phyloP scores from a whole-genome alignment of 1,284 basidiomycete species.

The Trametes polyzona region DNA sequence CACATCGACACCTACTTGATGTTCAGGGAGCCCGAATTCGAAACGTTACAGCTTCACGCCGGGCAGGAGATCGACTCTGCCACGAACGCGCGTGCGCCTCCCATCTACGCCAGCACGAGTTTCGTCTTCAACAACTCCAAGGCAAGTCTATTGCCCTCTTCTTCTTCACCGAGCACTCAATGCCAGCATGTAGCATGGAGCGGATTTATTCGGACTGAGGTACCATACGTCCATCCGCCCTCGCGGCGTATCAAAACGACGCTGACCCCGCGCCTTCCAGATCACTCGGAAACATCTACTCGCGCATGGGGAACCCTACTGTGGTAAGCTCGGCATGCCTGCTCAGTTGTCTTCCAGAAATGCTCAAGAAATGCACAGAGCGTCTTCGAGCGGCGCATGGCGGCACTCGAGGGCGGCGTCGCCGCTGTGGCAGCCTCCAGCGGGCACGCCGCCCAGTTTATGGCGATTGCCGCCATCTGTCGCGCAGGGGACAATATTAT shows the following conservation, averaged over 20 bases:
- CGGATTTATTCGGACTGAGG: constrained; percentile 80
- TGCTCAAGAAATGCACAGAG: constrained; percentile 45
- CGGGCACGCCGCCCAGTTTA: constrained; percentile 83
- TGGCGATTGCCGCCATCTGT: constrained; percentile 74
- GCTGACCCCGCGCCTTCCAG: constrained; percentile 34
- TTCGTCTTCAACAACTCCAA: constrained; percentile 81
- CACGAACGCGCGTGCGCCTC: constrained; percentile 80
- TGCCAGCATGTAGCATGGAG: constrained; percentile 63
- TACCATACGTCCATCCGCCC: constrained; percentile 35
- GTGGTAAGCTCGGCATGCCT: too few species aligned
- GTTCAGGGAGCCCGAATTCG: constrained; percentile 69
- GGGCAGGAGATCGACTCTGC: constrained; percentile 75
- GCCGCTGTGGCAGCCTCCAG: constrained; percentile 81
- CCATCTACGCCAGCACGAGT: constrained; percentile 80
- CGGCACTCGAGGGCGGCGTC: constrained; percentile 81
- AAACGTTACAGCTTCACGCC: constrained; percentile 84
- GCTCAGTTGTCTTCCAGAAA: constrained; percentile 39
- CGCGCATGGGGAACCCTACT: constrained; percentile 86
- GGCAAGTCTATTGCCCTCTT: constrained; percentile 36
- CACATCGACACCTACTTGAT: background rate
- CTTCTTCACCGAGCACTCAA: background rate
- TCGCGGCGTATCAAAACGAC: background rate
- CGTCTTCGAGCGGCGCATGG: constrained; percentile 85
- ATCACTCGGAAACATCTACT: constrained; percentile 77
- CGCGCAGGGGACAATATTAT: constrained; percentile 80